phyloP scores from a whole-genome alignment of 2,329 filamentous ascomycete genomes.

The Beauveria sp. region DNA sequence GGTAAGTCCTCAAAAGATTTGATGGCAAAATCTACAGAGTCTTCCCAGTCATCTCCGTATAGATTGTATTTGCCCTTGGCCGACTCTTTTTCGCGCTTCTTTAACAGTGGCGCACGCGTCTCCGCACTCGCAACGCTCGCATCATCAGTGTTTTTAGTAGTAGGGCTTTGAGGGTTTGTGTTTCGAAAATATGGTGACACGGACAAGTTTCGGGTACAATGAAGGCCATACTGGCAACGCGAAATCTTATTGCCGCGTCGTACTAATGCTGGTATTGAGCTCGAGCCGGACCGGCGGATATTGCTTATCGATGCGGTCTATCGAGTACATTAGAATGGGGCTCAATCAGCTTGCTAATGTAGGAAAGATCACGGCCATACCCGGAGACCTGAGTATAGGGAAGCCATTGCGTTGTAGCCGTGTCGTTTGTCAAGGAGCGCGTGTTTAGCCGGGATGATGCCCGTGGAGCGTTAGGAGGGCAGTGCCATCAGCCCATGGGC shows the following conservation, averaged over 20 bases:
- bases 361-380: background rate
- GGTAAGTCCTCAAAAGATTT: constrained; percentile 38
- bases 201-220: background rate
- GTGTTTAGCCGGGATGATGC: background rate
- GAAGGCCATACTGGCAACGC: background rate
- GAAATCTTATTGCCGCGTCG: background rate
- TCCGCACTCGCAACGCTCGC: background rate
- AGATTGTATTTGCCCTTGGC: constrained; percentile 26
- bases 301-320: background rate
- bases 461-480: background rate
- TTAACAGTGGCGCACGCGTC: background rate
- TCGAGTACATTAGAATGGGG: background rate
- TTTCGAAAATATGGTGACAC: background rate
- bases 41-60: constrained; percentile 36
- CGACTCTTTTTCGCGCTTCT: constrained; percentile 18
- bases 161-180: background rate
- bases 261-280: background rate
- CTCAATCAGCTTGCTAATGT: background rate
- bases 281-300: background rate
- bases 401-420: background rate
- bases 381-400: background rate
- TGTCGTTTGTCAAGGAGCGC: background rate
- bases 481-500: background rate
- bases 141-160: background rate
- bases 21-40: constrained; percentile 33